These are phyloP conservation scores for Crucibulum cyathiforme DNA, from an alignment of 1,284 basidiomycete genomes.

Conservation along the genomic window DNA sequence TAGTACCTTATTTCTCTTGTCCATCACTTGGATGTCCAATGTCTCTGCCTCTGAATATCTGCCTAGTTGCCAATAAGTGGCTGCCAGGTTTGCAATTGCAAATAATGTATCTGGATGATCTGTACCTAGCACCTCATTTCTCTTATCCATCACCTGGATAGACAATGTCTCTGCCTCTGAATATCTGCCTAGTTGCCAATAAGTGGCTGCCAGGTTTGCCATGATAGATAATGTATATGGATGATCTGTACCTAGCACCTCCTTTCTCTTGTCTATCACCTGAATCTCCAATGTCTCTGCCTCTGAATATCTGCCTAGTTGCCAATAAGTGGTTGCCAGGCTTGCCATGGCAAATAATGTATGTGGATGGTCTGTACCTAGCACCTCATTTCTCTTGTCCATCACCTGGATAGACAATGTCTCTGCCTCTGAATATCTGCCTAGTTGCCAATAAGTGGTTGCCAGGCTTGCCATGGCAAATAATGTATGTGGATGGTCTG, in stretches of 20 bases:
- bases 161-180: no score
- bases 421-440: slow-evolving; percentile 1
- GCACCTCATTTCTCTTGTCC: not conserved
- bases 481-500: not conserved
- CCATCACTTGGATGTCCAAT: no score
- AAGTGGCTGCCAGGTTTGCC: no score
- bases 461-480: not conserved
- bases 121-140: no score
- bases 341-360: not conserved
- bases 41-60: no score
- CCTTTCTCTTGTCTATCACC: slow-evolving; percentile 2
- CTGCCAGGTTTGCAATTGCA: no score
- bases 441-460: not conserved
- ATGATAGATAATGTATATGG: no score
- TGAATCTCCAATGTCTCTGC: slow-evolving; percentile 1
- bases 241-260: slow-evolving; percentile 1
- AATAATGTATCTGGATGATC: no score
- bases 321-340: not conserved
- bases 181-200: no score
- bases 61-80: no score
- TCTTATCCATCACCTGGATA: no score
- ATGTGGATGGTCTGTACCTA: not conserved
- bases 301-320: not conserved
- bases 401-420: not conserved
- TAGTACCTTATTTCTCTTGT: no score